Evolutionary conservation across 2,329 filamentous ascomycete genomes (phyloP).

Genomic region (Microsporum ferrugineum): DNA sequence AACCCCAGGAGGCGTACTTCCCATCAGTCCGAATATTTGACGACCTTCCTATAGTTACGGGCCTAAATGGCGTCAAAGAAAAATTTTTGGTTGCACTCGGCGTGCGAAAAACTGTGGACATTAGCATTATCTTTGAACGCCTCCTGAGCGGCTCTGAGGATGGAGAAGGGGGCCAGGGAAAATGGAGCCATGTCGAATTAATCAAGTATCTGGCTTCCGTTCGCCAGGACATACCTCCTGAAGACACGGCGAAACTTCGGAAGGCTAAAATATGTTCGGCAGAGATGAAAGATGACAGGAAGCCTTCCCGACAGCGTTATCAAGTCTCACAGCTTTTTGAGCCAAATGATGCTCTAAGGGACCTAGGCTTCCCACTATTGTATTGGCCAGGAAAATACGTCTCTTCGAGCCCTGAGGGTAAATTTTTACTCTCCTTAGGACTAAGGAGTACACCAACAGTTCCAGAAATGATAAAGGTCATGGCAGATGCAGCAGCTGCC

Average conservation of each 20-base stretch:
- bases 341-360: conserved; percentile 58
- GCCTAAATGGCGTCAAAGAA: conserved; percentile 71
- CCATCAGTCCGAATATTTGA: conserved; percentile 89
- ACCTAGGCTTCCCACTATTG: conserved; percentile 61
- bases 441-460: conserved; percentile 60
- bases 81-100: conserved; percentile 75
- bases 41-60: conserved; percentile 71
- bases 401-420: conserved; percentile 56
- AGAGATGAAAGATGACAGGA: conserved; percentile 47
- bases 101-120: conserved; percentile 87
- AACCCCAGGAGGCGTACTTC: conserved; percentile 79
- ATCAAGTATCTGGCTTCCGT: conserved; percentile 92
- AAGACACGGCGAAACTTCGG: conserved; percentile 68
- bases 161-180: conserved; percentile 32
- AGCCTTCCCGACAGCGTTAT: conserved; percentile 49
- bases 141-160: conserved; percentile 54
- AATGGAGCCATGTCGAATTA: conserved; percentile 88
- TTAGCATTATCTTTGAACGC: conserved; percentile 84
- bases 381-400: conserved; percentile 71
- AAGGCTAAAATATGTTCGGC: conserved; percentile 73
- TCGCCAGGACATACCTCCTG: conserved; percentile 69
- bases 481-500: conserved; percentile 50
- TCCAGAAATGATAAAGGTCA: conserved; percentile 64
- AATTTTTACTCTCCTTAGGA: conserved; percentile 62
- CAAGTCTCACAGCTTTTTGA: conserved; percentile 71